Percentiles rank a stretch among this genome's conserved stretches.
phyloP scores from a whole-genome alignment of 805 yeast genomes.

The Starmerella scarabaei region DNA sequence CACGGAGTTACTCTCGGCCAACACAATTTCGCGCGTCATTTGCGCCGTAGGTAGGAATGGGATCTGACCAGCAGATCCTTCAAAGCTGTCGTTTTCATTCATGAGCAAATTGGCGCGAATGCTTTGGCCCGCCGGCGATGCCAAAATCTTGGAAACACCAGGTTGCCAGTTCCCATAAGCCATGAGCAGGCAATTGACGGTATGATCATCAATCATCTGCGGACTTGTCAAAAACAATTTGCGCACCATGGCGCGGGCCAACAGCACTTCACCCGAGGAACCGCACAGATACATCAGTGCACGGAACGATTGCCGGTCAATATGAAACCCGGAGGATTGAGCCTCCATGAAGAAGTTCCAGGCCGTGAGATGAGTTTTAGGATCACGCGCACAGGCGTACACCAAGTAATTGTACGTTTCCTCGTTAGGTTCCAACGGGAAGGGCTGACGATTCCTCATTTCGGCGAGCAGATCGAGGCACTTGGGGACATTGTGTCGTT shows the following conservation, averaged over 20 bases:
- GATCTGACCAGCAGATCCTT: conserved; percentile 26
- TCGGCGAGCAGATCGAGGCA: conserved; percentile 69
- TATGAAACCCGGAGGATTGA: conserved; percentile 29
- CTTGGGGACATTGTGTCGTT: conserved; percentile 50
- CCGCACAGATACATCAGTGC: conserved; percentile 67
- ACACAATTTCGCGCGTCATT: conserved; percentile 32
- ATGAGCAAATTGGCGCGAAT: conserved; percentile 22
- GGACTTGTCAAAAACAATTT: conserved; percentile 22
- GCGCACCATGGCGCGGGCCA: conserved; percentile 45
- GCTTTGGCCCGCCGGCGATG: conserved; percentile 21
- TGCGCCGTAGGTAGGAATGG: conserved; percentile 59
- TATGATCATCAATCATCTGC: conserved; percentile 24
- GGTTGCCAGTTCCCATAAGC: conserved; percentile 26
- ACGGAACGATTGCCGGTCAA: conserved; percentile 38
- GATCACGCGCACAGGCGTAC: conserved; percentile 49
- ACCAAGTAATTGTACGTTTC: conserved; percentile 46
- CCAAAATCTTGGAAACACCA: conserved; percentile 23
- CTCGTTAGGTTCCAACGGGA: conserved; percentile 31
- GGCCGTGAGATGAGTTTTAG: conserved; percentile 40
- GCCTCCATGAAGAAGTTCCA: conserved; percentile 70
- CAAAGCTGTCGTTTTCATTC: conserved; percentile 7
- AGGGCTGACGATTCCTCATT: conserved; percentile 33
- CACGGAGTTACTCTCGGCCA: conserved; percentile 68
- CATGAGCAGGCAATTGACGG: conserved; percentile 25
- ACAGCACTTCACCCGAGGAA: conserved; percentile 60